A percentile compares a stretch with the other conserved stretches of the same genome.
Evolutionary conservation across 495 filamentous ascomycete genomes (phyloP).

Genomic region (Penicillium angulare): DNA sequence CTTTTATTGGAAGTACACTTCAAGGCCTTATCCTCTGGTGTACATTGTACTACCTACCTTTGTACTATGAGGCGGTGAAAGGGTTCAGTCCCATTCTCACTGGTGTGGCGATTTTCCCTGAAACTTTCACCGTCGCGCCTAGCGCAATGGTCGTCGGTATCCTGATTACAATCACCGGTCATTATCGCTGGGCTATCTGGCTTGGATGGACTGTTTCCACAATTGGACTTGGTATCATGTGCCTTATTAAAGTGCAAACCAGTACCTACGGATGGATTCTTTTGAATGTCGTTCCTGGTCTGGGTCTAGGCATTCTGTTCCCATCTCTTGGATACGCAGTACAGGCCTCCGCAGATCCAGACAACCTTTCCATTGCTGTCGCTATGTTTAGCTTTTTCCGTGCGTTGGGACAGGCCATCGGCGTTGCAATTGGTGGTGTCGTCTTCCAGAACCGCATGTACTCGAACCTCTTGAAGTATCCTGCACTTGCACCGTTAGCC

Average conservation of each 20-base stretch:
- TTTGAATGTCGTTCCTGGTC: conserved; percentile 43
- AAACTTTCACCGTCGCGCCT: conserved; percentile 52
- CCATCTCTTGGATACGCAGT: conserved; percentile 45
- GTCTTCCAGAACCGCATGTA: conserved; percentile 62
- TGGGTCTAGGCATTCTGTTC: conserved; percentile 52
- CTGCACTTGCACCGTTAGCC: conserved; percentile 43
- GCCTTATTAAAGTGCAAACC: conserved; percentile 44
- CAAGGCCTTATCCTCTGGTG: conserved; percentile 53
- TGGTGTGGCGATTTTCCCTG: conserved; percentile 46
- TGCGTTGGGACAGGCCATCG: conserved; percentile 52
- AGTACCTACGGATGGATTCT: conserved; percentile 45
- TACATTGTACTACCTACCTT: conserved; percentile 47
- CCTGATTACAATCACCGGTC: conserved; percentile 41
- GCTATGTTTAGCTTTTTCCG: conserved; percentile 59
- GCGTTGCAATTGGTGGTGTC: conserved; percentile 56
- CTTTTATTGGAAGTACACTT: conserved; percentile 41
- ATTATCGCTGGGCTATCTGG: conserved; percentile 53
- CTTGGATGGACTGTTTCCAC: conserved; percentile 51
- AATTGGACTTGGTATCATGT: conserved; percentile 45
- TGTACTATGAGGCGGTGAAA: conserved; percentile 54
- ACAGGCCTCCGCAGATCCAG: conserved; percentile 45
- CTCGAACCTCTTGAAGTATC: conserved; percentile 39
- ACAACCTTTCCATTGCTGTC: conserved; percentile 46
- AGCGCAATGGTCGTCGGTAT: conserved; percentile 49
- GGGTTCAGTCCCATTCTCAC: conserved; percentile 46